These are phyloP conservation scores for Ophiocordyceps camponoti-rufipedis DNA, from an alignment of 2,329 filamentous ascomycete species.

Conservation along the genomic window DNA sequence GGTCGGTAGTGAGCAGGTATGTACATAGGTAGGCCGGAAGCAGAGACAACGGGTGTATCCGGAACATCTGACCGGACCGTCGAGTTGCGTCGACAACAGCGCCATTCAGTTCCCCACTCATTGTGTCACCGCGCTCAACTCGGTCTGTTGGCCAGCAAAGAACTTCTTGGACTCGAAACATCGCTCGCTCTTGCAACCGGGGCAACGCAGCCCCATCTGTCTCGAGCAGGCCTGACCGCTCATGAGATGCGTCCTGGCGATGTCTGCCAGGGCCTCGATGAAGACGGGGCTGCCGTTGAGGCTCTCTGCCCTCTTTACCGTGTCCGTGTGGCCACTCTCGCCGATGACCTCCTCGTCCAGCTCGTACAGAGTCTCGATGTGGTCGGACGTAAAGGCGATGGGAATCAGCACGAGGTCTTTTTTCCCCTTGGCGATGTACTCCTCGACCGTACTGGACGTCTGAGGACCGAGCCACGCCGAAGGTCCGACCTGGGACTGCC, in stretches of 20 bases:
- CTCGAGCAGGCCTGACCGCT: conserved; percentile 49
- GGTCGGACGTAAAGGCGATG: conserved; percentile 96
- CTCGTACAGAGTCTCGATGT: conserved; percentile 94
- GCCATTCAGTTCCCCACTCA: neutral
- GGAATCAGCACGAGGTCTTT: conserved; percentile 83
- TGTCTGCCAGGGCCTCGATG: conserved; percentile 73
- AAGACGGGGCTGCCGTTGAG: conserved; percentile 84
- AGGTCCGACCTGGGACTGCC: conserved; percentile 96
- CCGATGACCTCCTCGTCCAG: conserved; percentile 89
- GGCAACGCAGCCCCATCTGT: conserved; percentile 84
- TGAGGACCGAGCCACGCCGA: conserved; percentile 92
- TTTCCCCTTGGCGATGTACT: conserved; percentile 80
- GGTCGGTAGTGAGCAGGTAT: no score
- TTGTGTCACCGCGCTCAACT: neutral
- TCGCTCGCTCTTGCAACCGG: conserved; percentile 77
- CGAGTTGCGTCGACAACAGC: neutral
- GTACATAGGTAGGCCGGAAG: neutral
- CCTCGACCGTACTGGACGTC: conserved; percentile 71
- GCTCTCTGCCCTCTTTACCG: conserved; percentile 78
- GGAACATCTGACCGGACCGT: neutral
- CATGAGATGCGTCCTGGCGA: conserved; percentile 64
- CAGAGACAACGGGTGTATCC: neutral
- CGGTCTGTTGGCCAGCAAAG: conserved; percentile 27
- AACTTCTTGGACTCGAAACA: conserved; percentile 64
- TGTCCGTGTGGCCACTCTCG: conserved; percentile 59